Evolutionary conservation across 164 flowering plant genomes (phyloP).

Genomic region (Magnolia officinalis): DNA sequence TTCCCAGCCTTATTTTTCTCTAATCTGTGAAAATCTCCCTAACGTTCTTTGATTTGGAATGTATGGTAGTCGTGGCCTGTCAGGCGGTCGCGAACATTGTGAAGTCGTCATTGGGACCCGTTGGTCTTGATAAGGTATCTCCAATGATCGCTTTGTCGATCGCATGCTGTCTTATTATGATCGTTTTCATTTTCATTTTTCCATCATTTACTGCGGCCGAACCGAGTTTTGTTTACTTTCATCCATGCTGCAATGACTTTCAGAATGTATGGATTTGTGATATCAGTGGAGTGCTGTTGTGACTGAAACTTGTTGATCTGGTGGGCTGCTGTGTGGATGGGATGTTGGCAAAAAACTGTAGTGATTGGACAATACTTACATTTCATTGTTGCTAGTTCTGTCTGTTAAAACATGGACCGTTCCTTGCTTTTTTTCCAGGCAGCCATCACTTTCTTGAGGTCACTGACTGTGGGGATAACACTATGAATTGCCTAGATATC

Average conservation of each 20-base stretch:
- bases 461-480: too few relatives aligned
- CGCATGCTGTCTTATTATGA: background rate
- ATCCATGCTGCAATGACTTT: background rate
- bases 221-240: background rate
- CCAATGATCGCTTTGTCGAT: background rate
- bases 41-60: background rate
- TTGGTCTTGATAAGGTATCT: constrained; percentile 90
- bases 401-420: too few relatives aligned
- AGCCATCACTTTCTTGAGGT: too few relatives aligned
- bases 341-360: too few relatives aligned
- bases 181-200: background rate
- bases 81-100: constrained; percentile 91
- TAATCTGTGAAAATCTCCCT: background rate
- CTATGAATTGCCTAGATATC: too few relatives aligned
- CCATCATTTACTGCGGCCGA: background rate
- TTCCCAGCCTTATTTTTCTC: background rate
- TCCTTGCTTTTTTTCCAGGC: too few relatives aligned
- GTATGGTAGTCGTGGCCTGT: constrained; percentile 72
- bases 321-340: background rate
- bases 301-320: background rate
- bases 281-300: background rate
- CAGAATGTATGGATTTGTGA: background rate
- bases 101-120: constrained; percentile 92
- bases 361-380: too few relatives aligned
- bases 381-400: too few relatives aligned